Base-by-base conservation (phyloP, 805 yeast species). In the Suhomyces sp. region DNA sequence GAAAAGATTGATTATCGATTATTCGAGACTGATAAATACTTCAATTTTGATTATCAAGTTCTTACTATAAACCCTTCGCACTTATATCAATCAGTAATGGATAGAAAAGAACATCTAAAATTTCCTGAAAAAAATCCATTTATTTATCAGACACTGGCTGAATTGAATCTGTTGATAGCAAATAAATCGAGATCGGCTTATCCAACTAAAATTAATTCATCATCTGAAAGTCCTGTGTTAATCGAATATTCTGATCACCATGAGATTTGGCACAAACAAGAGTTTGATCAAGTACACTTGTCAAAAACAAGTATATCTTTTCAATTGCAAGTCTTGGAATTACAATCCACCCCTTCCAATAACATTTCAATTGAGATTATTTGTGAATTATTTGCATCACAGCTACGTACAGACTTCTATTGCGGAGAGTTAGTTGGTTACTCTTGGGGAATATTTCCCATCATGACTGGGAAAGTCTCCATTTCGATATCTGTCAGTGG, bases 401-500 rank as follows among this genome's bases (percentile, higher is more conserved):
- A 54, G 10, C 47, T 82, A 0, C 54, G 68, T 16, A 52, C 60
- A 4, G 40, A 43, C 4, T 46, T 83, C 1, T 83, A 82, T 48
- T 72, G 75, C 1, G 68, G 79, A 1, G 76, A 79, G 37, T 50
- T 67, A n/a, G 39, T 79, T 7, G 78, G 80, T 1, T 79, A 70
- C 47, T 51, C 72, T 0, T 83, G 83, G 75, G 79, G 75, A 13
- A 41, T 83, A 0, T 61, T 56, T 23, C 74, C 87, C 0, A 76
- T 81, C 3, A 40, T 63, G 10, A 74, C 73, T 43, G 81, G 84
- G 4, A 76, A 71, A 33, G 67, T 71, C 1, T 72, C 81, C 5
- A 50, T 83, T 5, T 55, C 71, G 0, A 46, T 83, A n/a, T 72
- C 71, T 3, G 51, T 79, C 1, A 58, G 72, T 18, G 91, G 93